A percentile compares a stretch with the other conserved stretches of the same genome.
These are phyloP conservation scores for Pseudogymnoascus pannorum DNA, from an alignment of 2,329 filamentous ascomycete species.

Conservation along the genomic window DNA sequence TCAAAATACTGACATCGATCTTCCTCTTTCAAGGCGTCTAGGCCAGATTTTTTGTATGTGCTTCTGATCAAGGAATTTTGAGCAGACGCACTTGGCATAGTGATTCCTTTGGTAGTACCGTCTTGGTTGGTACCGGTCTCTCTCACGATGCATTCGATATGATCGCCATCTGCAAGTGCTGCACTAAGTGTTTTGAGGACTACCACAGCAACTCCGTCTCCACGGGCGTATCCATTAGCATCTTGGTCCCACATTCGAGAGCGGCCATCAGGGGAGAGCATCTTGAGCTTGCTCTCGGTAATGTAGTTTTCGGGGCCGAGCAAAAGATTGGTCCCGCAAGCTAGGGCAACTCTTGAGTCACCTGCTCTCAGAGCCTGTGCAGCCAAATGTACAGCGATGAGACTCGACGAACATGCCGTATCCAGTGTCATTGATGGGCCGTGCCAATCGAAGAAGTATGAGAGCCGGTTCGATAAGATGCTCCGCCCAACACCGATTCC, in stretches of 20 bases:
- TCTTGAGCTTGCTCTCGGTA: conserved; percentile 24
- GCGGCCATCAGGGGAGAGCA: conserved; percentile 26
- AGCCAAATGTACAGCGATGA: conserved; percentile 46
- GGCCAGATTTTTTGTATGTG: background rate
- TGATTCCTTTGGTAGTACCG: conserved; percentile 37
- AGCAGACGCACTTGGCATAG: conserved; percentile 32
- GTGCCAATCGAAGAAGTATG: conserved; percentile 20
- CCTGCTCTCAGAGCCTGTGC: conserved; percentile 29
- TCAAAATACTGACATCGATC: conserved; percentile 41
- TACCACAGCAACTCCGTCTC: conserved; percentile 37
- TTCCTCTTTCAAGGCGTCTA: conserved; percentile 32
- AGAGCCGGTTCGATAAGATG: conserved; percentile 18
- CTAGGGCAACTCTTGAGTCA: conserved; percentile 22
- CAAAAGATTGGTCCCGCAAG: conserved; percentile 15
- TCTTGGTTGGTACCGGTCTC: conserved; percentile 37
- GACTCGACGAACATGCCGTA: conserved; percentile 30
- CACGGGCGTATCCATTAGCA: conserved; percentile 39
- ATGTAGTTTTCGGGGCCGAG: conserved; percentile 20
- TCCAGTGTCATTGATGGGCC: conserved; percentile 15
- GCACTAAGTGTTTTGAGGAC: conserved; percentile 36
- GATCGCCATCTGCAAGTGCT: conserved; percentile 36
- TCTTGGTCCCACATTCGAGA: conserved; percentile 32
- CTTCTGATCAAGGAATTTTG: conserved; percentile 29
- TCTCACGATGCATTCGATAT: conserved; percentile 37
- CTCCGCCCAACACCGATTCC: background rate